Evolutionary conservation across 2,329 filamentous ascomycete genomes (phyloP), one percentile per base, ranked within the genome.

Genomic region (Botrytis cinerea): DNA sequence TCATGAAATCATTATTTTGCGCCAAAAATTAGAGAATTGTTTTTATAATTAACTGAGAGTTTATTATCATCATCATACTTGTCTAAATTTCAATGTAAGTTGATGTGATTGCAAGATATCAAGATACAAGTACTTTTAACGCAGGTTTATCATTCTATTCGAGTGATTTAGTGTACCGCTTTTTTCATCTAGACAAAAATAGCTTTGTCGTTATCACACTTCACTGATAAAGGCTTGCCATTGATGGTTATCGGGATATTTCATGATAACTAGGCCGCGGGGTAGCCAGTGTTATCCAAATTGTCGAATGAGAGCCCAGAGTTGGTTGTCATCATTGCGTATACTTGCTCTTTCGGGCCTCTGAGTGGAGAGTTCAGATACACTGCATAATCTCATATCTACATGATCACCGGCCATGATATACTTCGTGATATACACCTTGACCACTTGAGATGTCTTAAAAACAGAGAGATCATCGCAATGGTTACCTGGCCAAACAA

Each of bases 331-430:
- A 71, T 48, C 59, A 40, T 25, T 71, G 69, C 69, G 51, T 71
- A 40, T 32, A 51, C 69, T 71, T 71, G 35, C 69, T 63, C 25
- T 51, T 63, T 46, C 35, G 57, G 32, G 69, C n/a, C 35, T 48
- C 69, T 22, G 40, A 71, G 69, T 71, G 69, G 69, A 40, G 57
- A 38, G 22, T 48, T 28, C 22, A 62, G 57, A 32, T 71, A 71
- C 69, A 35, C 43, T 40, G 69, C 57, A 48, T 71, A 63, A 63
- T 40, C 69, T 63, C 69, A 71, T 63, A 63, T 71, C 69, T 48
- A 68, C n/a, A 20, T 54, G 46, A 68, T 54, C 35, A 40, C 25
- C 64, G 35, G 64, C 64, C 16, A n/a, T 68, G 32, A 40, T 54
- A 54, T 22, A n/a, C 64, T 54, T 51, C 16, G 22, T 51, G 45